phyloP scores from a whole-genome alignment of 805 yeast species.

The Saturnispora silvae region DNA sequence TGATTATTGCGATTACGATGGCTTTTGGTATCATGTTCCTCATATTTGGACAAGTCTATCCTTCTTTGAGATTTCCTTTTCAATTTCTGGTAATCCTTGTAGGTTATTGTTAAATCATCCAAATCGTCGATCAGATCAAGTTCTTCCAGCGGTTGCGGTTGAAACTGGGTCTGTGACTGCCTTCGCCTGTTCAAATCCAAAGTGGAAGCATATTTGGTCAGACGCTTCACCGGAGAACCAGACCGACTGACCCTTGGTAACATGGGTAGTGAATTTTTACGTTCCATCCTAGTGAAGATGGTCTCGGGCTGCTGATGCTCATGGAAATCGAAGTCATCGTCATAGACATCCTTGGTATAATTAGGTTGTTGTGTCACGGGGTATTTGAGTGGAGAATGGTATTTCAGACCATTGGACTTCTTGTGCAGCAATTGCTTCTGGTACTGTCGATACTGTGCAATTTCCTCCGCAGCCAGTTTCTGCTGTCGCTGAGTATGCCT shows the following conservation, averaged over 20 bases:
- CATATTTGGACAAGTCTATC: conserved; percentile 20
- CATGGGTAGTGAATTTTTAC: conserved; percentile 22
- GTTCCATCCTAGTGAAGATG: conserved; percentile 11
- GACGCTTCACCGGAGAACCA: conserved; percentile 14
- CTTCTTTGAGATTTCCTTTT: conserved; percentile 19
- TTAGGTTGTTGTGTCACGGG: not conserved
- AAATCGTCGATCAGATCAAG: conserved; percentile 20
- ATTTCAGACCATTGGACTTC: too few relatives aligned
- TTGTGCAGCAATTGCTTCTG: not conserved
- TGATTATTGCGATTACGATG: conserved; percentile 9
- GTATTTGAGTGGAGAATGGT: too few relatives aligned
- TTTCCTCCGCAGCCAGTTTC: conserved; percentile 3
- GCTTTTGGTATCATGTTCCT: conserved; percentile 16
- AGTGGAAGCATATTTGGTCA: conserved; percentile 22
- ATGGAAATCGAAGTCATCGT: conserved; percentile 22
- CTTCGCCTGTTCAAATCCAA: conserved; percentile 17
- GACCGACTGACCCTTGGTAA: conserved; percentile 13
- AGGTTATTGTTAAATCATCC: conserved; percentile 22
- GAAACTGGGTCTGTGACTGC: too few relatives aligned
- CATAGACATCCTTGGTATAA: conserved; percentile 1
- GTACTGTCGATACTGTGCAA: not conserved
- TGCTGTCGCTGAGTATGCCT: conserved; percentile 5
- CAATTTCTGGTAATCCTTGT: conserved; percentile 19
- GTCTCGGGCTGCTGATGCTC: too few relatives aligned
- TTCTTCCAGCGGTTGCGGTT: conserved; percentile 13